Percentiles rank a stretch among this genome's conserved stretches.
These are phyloP conservation scores for Magnusiomyces fungicola DNA, from an alignment of 1,139 yeast genomes.

Conservation along the genomic window DNA sequence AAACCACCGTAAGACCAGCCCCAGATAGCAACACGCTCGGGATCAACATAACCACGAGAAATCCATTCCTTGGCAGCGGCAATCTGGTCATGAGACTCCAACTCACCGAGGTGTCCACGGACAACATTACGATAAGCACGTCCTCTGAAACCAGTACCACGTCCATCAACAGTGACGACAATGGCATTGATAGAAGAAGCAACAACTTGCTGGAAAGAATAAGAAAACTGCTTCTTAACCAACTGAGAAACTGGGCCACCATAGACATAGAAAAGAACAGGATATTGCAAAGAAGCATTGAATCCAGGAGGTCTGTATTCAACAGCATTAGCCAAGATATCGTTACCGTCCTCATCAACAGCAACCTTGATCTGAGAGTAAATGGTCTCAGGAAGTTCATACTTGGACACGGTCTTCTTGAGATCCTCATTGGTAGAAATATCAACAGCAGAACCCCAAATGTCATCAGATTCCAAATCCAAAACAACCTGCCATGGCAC, in stretches of 20 bases:
- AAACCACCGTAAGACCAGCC: conserved; percentile 95
- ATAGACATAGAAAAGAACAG: conserved; percentile 74
- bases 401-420: conserved; percentile 28
- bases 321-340: conserved; percentile 50
- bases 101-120: conserved; percentile 62
- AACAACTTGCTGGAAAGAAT: conserved; percentile 64
- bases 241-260: conserved; percentile 94
- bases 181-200: conserved; percentile 65
- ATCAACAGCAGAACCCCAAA: conserved; percentile 30
- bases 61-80: conserved; percentile 60
- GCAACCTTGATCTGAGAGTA: conserved; percentile 46
- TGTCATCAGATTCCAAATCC: conserved; percentile 32
- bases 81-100: conserved; percentile 82
- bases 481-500: conserved; percentile 59
- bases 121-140: conserved; percentile 70
- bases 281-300: conserved; percentile 52
- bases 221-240: conserved; percentile 45
- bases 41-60: conserved; percentile 46
- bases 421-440: conserved; percentile 34
- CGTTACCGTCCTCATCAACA: conserved; percentile 28
- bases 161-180: conserved; percentile 79
- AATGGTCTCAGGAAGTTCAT: conserved; percentile 50
- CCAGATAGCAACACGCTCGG: conserved; percentile 74
- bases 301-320: conserved; percentile 74
- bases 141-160: conserved; percentile 91